phyloP scores from a whole-genome alignment of 2,329 filamentous ascomycete species.

The Fusarium sororula region DNA sequence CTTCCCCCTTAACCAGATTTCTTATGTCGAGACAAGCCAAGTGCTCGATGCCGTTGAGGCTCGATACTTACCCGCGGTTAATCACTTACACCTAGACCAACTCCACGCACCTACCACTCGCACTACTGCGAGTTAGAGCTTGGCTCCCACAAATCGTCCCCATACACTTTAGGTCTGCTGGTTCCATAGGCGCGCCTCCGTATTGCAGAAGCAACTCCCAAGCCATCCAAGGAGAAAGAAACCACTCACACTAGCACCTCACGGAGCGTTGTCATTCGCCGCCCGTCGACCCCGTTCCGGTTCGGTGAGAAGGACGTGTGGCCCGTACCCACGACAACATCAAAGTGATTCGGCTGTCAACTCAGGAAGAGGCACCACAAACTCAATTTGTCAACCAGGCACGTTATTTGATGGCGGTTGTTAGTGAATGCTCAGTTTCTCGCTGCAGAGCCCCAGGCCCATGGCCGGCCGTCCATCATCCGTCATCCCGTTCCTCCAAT shows the following conservation, averaged over 20 bases:
- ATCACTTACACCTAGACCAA: slow-evolving; percentile 23
- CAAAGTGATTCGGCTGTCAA: slow-evolving; percentile 25
- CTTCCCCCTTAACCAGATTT: neutral
- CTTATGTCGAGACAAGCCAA: slow-evolving; percentile 13
- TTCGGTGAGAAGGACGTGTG: slow-evolving; percentile 37
- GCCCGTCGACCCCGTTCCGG: neutral
- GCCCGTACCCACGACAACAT: neutral
- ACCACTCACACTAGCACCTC: slow-evolving; percentile 14
- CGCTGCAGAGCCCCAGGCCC: slow-evolving; percentile 11
- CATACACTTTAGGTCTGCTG: slow-evolving; percentile 17
- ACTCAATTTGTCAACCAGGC: slow-evolving; percentile 10
- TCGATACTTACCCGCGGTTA: slow-evolving; percentile 29
- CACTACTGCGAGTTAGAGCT: slow-evolving; percentile 18
- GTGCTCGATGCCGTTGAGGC: neutral
- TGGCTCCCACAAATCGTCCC: slow-evolving; percentile 10
- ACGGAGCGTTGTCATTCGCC: slow-evolving; percentile 1
- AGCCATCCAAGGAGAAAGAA: slow-evolving; percentile 21
- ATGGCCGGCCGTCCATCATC: slow-evolving; percentile 23
- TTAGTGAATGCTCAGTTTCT: slow-evolving; percentile 14
- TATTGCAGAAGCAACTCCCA: slow-evolving; percentile 1
- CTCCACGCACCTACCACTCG: slow-evolving; percentile 13
- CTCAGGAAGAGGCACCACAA: slow-evolving; percentile 24
- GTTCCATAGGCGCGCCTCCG: slow-evolving; percentile 39
- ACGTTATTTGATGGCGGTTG: slow-evolving; percentile 15
- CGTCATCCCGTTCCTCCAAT: slow-evolving; percentile 26